Base-by-base conservation (phyloP, 1,284 basidiomycete species). In the Vanrija sp. region DNA sequence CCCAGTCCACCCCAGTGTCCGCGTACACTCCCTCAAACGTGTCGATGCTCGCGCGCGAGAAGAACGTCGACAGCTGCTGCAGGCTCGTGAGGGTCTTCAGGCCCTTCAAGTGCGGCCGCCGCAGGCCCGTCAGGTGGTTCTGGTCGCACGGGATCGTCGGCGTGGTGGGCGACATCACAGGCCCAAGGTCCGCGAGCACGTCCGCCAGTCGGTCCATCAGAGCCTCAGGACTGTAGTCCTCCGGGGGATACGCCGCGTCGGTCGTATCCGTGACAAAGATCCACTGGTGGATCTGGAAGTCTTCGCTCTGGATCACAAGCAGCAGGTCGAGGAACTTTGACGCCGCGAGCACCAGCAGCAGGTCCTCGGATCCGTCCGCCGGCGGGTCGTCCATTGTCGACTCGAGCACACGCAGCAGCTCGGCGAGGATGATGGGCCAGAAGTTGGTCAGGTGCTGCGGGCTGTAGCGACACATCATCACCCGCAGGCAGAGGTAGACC, bases 221-320 rank as follows among this genome's bases (percentile, higher is more conserved):
- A 2, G 91, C 88, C 59, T 89, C 87, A 1, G 94, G 87, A 43
- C 79, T 78, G 83, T 87, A 93, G 42, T 85, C 81, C 60, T 93
- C 86, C 0, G 89, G 86, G 8, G 86, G 86, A 72, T 93, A 93
- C 12, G 93, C 83, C 0, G 94, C 93, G 67, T 98, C 96, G 6
- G 94, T 89, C 0, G 95, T 98, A 73, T 99, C 96, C 0, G 93
- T 96, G 51, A 98, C 85, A 69, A 98, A 98, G 65, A 97, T 88
- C 95, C 96, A 99, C 79, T 99, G 93, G 73, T 98, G 89, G 62
- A 97, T 88, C 76, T 98, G 96, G 75, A 98, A 99, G 69, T 98
- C 96, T 65, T 94, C 90, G 0, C 91, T 95, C 73, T 98, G 94
- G 37, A 98, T 77, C 3, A 89, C 86, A 10, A 98, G 80, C 16